Evolutionary conservation across 805 yeast genomes (phyloP).

Genomic region (Zygoascus biomembranicola): DNA sequence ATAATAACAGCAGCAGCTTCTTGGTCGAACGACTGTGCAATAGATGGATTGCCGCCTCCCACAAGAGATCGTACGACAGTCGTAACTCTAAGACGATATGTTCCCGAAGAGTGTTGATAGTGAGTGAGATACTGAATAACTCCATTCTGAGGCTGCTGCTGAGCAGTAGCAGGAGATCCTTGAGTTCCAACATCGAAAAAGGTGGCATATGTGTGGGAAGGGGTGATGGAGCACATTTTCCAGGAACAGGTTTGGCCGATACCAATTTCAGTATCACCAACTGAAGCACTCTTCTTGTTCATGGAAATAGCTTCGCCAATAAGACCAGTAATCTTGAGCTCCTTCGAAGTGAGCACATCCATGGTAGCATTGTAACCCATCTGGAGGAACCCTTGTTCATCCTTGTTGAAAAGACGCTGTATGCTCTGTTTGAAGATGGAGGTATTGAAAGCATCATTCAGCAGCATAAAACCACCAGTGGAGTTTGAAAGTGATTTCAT

Average conservation of each 20-base stretch:
- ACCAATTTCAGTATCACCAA: constrained; percentile 90
- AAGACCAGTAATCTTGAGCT: constrained; percentile 82
- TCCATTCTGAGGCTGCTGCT: constrained; percentile 20
- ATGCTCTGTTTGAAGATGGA: constrained; percentile 89
- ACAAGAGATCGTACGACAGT: constrained; percentile 54
- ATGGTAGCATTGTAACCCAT: constrained; percentile 88
- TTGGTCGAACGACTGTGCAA: constrained; percentile 76
- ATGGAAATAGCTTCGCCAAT: constrained; percentile 87
- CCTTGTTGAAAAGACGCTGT: constrained; percentile 78
- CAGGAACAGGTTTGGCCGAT: constrained; percentile 87
- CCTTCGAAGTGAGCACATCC: constrained; percentile 71
- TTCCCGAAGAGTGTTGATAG: constrained; percentile 93
- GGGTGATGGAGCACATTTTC: constrained; percentile 77
- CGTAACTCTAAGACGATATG: constrained; percentile 82
- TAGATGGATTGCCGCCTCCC: constrained; percentile 50
- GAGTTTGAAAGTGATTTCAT: constrained; percentile 77
- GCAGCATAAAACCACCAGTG: constrained; percentile 84
- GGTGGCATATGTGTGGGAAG: constrained; percentile 80
- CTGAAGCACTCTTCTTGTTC: constrained; percentile 49
- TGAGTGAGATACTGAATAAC: constrained; percentile 80
- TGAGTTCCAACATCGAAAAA: constrained; percentile 69
- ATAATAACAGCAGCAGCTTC: constrained; percentile 95
- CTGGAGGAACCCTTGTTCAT: constrained; percentile 74
- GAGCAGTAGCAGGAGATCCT: constrained; percentile 27
- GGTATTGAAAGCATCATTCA: constrained; percentile 89